Conservation (phyloP, 306 rosid genomes). For the Psophocarpus tetragonolobus region DNA sequence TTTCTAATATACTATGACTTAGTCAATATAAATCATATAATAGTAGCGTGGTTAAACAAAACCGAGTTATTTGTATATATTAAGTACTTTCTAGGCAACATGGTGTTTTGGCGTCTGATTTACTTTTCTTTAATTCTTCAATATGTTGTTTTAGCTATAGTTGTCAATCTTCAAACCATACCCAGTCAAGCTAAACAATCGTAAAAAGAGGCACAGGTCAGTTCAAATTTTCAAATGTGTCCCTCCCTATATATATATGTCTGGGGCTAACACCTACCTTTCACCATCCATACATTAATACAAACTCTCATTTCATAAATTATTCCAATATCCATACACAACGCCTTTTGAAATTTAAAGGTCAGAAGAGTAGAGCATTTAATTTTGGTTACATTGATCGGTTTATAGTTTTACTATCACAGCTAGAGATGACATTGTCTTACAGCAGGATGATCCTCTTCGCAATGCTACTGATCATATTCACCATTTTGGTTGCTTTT, state of each 20-base stretch:
- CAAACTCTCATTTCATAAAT: neutral
- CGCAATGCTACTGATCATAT: conserved; percentile 12
- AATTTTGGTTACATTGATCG: neutral
- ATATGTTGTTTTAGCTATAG: neutral
- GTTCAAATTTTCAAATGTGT: neutral
- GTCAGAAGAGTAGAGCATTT: conserved; percentile 34
- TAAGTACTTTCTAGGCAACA: neutral
- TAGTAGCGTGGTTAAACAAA: neutral
- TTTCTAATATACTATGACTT: neutral
- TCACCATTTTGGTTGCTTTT: conserved; percentile 32
- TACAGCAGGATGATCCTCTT: conserved; percentile 9
- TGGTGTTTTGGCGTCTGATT: neutral
- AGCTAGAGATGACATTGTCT: neutral
- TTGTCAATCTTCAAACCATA: conserved; percentile 7
- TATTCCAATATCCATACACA: no score
- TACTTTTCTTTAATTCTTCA: neutral
- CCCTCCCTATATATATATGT: neutral
- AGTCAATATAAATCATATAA: neutral
- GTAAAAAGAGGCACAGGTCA: neutral
- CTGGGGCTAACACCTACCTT: neutral
- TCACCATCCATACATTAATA: neutral
- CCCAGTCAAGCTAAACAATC: neutral
- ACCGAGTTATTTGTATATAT: neutral
- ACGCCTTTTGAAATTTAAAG: conserved; percentile 1
- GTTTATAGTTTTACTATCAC: neutral